Evolutionary conservation across 31 red algal genomes (phyloP).

Genomic region (Asparagopsis taxiformis): DNA sequence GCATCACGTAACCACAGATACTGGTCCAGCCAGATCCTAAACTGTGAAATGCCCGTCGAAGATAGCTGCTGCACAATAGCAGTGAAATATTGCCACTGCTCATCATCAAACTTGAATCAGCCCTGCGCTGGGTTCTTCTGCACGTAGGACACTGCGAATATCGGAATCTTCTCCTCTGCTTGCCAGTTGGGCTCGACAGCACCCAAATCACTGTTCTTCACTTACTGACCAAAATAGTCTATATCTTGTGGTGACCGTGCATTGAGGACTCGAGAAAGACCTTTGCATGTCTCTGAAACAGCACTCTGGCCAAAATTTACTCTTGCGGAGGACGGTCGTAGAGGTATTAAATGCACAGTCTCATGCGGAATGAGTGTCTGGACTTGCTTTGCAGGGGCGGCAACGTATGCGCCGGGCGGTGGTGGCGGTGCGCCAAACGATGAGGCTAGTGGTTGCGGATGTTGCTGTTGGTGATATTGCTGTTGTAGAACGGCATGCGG

Average conservation of each 20-base stretch:
- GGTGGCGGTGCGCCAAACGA: too few species aligned
- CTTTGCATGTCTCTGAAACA: slow-evolving; percentile 24
- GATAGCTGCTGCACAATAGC: slow-evolving; percentile 1
- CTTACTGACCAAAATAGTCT: slow-evolving; percentile 19
- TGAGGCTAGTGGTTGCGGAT: too few species aligned
- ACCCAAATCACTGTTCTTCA: slow-evolving; percentile 3
- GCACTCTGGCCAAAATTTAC: neutral
- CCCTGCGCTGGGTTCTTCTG: slow-evolving; percentile 1
- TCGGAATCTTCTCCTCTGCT: slow-evolving; percentile 21
- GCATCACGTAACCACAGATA: slow-evolving; percentile 48
- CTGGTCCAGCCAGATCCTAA: slow-evolving; percentile 47
- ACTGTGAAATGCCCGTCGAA: slow-evolving; percentile 2
- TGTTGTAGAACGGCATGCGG: too few species aligned
- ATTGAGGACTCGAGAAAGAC: slow-evolving; percentile 32
- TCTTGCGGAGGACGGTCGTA: slow-evolving; percentile 2
- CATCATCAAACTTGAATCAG: slow-evolving; percentile 10
- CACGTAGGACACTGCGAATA: slow-evolving; percentile 34
- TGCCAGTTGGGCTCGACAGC: slow-evolving; percentile 19
- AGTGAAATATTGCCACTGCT: slow-evolving; percentile 28
- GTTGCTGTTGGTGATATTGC: too few species aligned
- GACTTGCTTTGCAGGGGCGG: too few species aligned
- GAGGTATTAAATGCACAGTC: too few species aligned
- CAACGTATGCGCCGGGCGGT: too few species aligned
- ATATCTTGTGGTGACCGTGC: slow-evolving; percentile 1
- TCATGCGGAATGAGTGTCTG: too few species aligned